Evolutionary conservation across 208 protist genomes (phyloP), one percentile per base, ranked within the genome.

Genomic region (Leishmania martiniquensis): DNA sequence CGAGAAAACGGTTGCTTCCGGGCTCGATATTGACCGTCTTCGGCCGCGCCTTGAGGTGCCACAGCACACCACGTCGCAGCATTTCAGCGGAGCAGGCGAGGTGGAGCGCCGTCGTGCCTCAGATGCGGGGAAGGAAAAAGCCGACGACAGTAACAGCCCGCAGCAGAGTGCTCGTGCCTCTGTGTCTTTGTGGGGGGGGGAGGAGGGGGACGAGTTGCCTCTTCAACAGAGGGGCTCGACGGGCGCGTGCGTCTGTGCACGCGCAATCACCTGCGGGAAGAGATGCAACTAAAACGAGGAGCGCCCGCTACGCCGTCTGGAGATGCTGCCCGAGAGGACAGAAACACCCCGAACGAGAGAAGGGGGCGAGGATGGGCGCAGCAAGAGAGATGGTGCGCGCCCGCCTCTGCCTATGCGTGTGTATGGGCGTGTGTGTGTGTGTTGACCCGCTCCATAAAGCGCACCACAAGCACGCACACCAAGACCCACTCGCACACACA

Each of bases 1-100:
- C 87, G 20, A 95, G 84, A 55, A 87, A 87, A 17, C 90, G 86
- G 71, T 94, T 95, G 51, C 82, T 89, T 72, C 93, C 93, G 5
- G 89, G 88, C 55, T 92, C 91, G 54, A 91, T 77, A 74, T 78
- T 90, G 29, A 96, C 93, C 65, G 84, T 93, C 77, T 92, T 94
- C 22, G 93, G 93, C 22, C 93, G 83, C 29, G 87, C 83, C 85
- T 92, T 94, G 32, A 96, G 88, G 25, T 86, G 75, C 57, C 72
- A 62, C 37, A 60, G 15, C 51, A 60, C 70, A 44, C 73, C 76
- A 17, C 80, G 81, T 59, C 78, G 88, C 29, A 94, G 77, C 91
- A 93, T 93, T 22, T 29, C 20, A 25, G 60, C 60, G 22, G 37
- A 9, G 37, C 29, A 39, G 34, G 20, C 13, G 7, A 22, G 37